A percentile compares a stretch with the other conserved stretches of the same genome.
phyloP scores from a whole-genome alignment of 179 eudicot species.

The Amaranthus tricolor region DNA sequence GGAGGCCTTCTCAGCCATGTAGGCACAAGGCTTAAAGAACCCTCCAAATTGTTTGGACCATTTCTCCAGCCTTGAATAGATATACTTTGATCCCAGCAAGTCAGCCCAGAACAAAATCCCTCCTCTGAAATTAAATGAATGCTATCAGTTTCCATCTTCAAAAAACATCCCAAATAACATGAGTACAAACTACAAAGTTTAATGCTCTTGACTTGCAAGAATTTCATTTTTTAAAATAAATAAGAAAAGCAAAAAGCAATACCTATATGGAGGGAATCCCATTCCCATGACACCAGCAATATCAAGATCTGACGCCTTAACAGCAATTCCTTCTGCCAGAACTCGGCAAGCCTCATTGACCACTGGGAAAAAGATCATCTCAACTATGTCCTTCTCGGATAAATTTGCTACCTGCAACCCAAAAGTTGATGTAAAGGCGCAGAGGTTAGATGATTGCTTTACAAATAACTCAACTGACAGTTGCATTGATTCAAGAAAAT shows the following conservation, averaged over 20 bases:
- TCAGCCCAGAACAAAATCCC: constrained; percentile 90
- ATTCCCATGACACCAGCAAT: constrained; percentile 88
- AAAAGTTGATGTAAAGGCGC: not conserved
- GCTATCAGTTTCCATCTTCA: not conserved
- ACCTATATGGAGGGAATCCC: constrained; percentile 99
- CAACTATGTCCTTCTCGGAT: constrained; percentile 77
- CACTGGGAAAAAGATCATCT: constrained; percentile 92
- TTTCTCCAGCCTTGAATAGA: constrained; percentile 65
- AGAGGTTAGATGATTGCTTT: not conserved
- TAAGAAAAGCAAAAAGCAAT: not conserved
- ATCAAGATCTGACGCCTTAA: constrained; percentile 87
- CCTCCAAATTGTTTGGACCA: constrained; percentile 74
- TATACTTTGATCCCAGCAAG: constrained; percentile 72
- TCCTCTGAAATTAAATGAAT: constrained; percentile 44
- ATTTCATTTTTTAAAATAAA: not conserved
- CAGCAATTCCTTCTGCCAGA: constrained; percentile 83
- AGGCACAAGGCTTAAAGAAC: constrained; percentile 80
- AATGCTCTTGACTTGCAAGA: not conserved
- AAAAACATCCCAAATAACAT: not conserved
- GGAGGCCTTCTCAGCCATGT: constrained; percentile 80
- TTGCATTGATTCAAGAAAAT: too few relatives aligned
- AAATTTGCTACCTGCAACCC: constrained; percentile 55
- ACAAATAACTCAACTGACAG: not conserved
- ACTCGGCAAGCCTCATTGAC: constrained; percentile 95
- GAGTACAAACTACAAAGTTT: not conserved